phyloP scores from a whole-genome alignment of 805 yeast species.

The Metschnikowia amazonensis region DNA sequence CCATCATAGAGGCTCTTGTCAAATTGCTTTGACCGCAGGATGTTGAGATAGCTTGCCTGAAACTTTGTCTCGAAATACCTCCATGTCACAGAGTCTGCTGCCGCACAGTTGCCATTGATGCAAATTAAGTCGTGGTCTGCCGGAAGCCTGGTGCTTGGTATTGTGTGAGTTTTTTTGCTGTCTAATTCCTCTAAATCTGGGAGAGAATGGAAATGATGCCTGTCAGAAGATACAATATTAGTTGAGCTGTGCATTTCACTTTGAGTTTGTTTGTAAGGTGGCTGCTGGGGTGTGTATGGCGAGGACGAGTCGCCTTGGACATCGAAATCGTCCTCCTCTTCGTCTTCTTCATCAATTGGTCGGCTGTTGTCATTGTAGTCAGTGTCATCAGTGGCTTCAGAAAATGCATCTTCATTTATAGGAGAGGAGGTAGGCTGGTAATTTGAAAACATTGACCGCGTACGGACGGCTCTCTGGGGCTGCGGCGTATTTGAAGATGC shows the following conservation, averaged over 20 bases:
- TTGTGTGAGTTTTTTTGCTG: conserved; percentile 41
- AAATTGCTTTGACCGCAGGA: conserved; percentile 36
- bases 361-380: conserved; percentile 28
- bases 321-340: conserved; percentile 26
- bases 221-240: conserved; percentile 12
- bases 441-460: conserved; percentile 39
- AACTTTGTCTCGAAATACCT: conserved; percentile 39
- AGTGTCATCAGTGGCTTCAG: conserved; percentile 38
- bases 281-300: conserved; percentile 41
- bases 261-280: conserved; percentile 28
- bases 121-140: conserved; percentile 39
- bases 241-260: conserved; percentile 10
- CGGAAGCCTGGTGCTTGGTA: conserved; percentile 36
- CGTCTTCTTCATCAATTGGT: conserved; percentile 23
- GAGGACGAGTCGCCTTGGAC: conserved; percentile 29
- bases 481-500: conserved; percentile 13
- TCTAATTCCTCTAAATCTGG: conserved; percentile 45
- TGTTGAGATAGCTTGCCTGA: conserved; percentile 35
- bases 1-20: conserved; percentile 42
- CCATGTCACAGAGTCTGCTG: conserved; percentile 40
- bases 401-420: conserved; percentile 36
- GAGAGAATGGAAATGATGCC: conserved; percentile 32
- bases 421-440: conserved; percentile 38
- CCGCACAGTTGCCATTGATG: conserved; percentile 39
- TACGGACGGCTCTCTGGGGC: conserved; percentile 40